phyloP scores from a whole-genome alignment of 2,329 filamentous ascomycete genomes.

The Fusarium setosum region DNA sequence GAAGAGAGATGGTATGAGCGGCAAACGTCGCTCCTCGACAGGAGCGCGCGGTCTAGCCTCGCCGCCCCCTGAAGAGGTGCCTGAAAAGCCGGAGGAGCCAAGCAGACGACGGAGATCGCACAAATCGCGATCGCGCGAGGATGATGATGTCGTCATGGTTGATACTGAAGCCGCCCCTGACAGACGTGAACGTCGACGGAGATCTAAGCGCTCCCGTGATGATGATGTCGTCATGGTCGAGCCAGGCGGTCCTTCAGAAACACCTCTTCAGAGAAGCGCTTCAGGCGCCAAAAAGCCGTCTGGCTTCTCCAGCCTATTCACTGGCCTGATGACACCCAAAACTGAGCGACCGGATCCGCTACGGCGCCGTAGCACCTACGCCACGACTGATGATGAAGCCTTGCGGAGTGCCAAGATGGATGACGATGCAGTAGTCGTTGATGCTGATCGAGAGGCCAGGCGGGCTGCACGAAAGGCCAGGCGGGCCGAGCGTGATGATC shows the following conservation, averaged over 20 bases:
- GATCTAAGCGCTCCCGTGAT: slow-evolving; percentile 49
- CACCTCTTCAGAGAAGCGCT: slow-evolving; percentile 47
- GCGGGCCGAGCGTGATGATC: slow-evolving; percentile 65
- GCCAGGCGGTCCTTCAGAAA: slow-evolving; percentile 46
- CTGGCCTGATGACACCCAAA: slow-evolving; percentile 64
- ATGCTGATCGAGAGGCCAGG: slow-evolving; percentile 70
- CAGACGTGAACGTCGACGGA: slow-evolving; percentile 49
- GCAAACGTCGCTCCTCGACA: slow-evolving; percentile 73
- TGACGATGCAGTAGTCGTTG: slow-evolving; percentile 59
- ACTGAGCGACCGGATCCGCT: slow-evolving; percentile 50
- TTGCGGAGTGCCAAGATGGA: slow-evolving; percentile 61
- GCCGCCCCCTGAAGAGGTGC: slow-evolving; percentile 76
- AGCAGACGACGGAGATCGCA: slow-evolving; percentile 58
- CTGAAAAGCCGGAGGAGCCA: slow-evolving; percentile 72
- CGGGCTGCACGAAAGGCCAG: slow-evolving; percentile 71
- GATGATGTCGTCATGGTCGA: slow-evolving; percentile 56
- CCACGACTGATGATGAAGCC: slow-evolving; percentile 62
- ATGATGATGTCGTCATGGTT: slow-evolving; percentile 61
- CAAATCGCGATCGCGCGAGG: slow-evolving; percentile 48
- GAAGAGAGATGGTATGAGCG: slow-evolving; percentile 65
- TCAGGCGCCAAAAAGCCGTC: slow-evolving; percentile 60
- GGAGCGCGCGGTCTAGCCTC: slow-evolving; percentile 75
- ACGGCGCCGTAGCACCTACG: slow-evolving; percentile 62
- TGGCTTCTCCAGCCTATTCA: slow-evolving; percentile 71
- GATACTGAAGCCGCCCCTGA: slow-evolving; percentile 50